A percentile compares a stretch with the other conserved stretches of the same genome.
phyloP scores from a whole-genome alignment of 306 rosid species.

The Malus domestica region DNA sequence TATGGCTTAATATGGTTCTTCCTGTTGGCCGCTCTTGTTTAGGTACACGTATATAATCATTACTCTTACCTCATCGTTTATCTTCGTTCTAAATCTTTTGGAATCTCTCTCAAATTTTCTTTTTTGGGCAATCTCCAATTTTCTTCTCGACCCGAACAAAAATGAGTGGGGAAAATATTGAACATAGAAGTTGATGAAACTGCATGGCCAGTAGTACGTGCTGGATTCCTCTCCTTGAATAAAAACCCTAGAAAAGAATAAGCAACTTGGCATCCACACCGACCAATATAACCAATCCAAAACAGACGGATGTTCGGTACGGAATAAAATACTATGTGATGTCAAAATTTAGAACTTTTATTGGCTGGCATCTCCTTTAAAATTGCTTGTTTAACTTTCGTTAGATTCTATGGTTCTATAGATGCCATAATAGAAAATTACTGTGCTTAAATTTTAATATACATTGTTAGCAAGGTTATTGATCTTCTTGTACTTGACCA shows the following conservation, averaged over 20 bases:
- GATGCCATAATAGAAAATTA: background rate
- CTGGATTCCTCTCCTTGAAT: slow-evolving; percentile 11
- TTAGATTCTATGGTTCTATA: slow-evolving; percentile 23
- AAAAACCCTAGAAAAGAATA: slow-evolving; percentile 4
- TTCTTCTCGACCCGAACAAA: background rate
- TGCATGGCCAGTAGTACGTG: slow-evolving; percentile 61
- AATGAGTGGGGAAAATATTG: background rate
- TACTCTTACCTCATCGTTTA: background rate
- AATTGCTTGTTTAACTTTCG: slow-evolving; percentile 2
- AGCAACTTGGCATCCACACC: slow-evolving; percentile 47
- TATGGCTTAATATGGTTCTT: background rate
- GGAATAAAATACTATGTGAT: slow-evolving; percentile 54
- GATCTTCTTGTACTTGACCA: background rate
- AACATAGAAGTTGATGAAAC: slow-evolving; percentile 37
- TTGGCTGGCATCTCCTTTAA: slow-evolving; percentile 37
- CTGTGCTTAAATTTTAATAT: background rate
- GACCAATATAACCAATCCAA: slow-evolving; percentile 82
- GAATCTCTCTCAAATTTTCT: background rate
- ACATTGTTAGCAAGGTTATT: background rate
- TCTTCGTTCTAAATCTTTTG: background rate
- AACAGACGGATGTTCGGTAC: slow-evolving; percentile 65
- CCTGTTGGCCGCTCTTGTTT: background rate
- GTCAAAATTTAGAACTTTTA: slow-evolving; percentile 22
- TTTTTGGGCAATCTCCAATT: background rate
- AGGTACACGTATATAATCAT: background rate